Evolutionary conservation across 2,329 filamentous ascomycete genomes (phyloP), one percentile per base, ranked within the genome.

Genomic region (Eutypa lata): DNA sequence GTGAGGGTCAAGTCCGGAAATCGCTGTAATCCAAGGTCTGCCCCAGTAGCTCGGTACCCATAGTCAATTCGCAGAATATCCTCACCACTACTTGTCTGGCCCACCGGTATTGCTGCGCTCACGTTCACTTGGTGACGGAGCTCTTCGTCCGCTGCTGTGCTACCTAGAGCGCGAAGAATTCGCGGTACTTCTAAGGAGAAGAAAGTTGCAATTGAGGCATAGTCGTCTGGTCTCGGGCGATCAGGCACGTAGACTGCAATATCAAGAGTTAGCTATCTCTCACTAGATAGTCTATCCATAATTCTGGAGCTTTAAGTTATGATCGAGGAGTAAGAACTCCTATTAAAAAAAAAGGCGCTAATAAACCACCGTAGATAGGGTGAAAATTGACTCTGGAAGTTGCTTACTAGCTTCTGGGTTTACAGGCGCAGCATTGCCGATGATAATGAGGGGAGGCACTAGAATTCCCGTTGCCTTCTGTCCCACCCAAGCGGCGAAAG

Each of bases 11-110:
- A 59, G 0, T 53, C 60, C 1, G 62, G 54, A 26, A 42, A 57
- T 48, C 60, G 53, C 52, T 67, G 64, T 19, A 68, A 48, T 16
- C 65, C 65, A 43, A 68, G 52, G 50, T 67, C 65, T n/a, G 54
- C 46, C 31, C 61, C 65, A 7, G 55, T 61, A 21, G 62, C 49
- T 43, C 44, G 49, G 50, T 67, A 68, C 19, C 49, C 38, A 48
- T 68, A 68, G 47, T 63, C 53, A 22, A 66, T 50, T 40, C 54
- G 54, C 35, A 53, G 44, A 33, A 62, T 59, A 26, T 55, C 42
- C 21, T 60, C 56, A 22, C 54, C 57, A 47, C 57, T 37, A 33
- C 31, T n/a, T 3, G 54, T 59, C 22, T 57, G 51, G 18, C 55
- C 56, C 1, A 57, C 11, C 3, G 19, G 24, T 24, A 14, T 48